Evolutionary conservation across 208 protist species (phyloP).

Genomic region (Crithidia expoeki): DNA sequence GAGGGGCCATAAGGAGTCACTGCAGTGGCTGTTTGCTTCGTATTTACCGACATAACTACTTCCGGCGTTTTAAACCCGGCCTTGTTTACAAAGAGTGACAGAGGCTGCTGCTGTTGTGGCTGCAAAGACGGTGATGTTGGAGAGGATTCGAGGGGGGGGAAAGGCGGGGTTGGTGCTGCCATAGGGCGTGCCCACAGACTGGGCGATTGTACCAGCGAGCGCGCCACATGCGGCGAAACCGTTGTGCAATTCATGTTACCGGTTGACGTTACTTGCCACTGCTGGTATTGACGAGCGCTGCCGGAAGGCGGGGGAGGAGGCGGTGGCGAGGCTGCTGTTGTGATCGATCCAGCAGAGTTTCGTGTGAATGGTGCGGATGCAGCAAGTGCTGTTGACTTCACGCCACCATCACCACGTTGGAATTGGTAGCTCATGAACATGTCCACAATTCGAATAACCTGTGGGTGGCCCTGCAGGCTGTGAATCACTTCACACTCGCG

Average conservation of each 20-base stretch:
- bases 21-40: background rate
- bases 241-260: background rate
- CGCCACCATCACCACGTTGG: constrained; percentile 12
- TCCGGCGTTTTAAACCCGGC: too few species aligned
- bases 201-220: constrained; percentile 1
- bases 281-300: background rate
- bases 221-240: background rate
- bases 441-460: constrained; percentile 72
- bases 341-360: background rate
- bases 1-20: background rate
- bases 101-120: constrained; percentile 1
- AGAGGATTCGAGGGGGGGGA: background rate
- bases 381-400: background rate
- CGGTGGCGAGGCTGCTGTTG: background rate
- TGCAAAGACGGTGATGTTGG: background rate
- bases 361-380: background rate
- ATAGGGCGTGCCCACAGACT: constrained; percentile 13
- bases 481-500: constrained; percentile 74
- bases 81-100: too few species aligned
- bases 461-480: constrained; percentile 72
- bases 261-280: constrained; percentile 11
- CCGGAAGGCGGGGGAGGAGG: background rate
- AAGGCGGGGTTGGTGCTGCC: constrained; percentile 1
- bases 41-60: background rate
- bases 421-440: constrained; percentile 86